Evolutionary conservation across 306 rosid genomes (phyloP).

Genomic region (Glycine latifolia): DNA sequence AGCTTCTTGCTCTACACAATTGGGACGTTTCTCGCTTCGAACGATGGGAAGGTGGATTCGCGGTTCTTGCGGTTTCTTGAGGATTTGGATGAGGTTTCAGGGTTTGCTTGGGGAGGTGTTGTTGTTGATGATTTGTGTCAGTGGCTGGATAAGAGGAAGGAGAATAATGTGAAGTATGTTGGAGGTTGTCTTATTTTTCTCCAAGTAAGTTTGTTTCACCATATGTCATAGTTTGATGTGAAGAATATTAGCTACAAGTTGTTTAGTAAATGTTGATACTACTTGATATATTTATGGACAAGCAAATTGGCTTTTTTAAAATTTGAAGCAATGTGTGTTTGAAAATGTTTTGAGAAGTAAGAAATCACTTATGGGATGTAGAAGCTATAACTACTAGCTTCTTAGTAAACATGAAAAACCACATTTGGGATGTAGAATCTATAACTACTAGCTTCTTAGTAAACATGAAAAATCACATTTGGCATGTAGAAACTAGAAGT

Average conservation of each 20-base stretch:
- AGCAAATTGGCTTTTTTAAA: neutral
- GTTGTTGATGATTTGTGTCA: slow-evolving; percentile 54
- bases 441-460: neutral
- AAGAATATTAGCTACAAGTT: neutral
- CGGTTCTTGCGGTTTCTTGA: slow-evolving; percentile 49
- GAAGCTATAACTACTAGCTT: neutral
- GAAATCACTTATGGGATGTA: neutral
- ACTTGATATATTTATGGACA: neutral
- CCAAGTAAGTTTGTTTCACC: slow-evolving; percentile 55
- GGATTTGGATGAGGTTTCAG: slow-evolving; percentile 46
- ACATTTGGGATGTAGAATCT: neutral
- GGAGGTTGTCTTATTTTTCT: slow-evolving; percentile 65
- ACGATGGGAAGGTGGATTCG: slow-evolving; percentile 56
- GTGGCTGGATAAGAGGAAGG: slow-evolving; percentile 60
- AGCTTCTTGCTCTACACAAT: slow-evolving; percentile 53
- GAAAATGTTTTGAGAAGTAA: neutral
- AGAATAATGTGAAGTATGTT: slow-evolving; percentile 54
- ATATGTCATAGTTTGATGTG: slow-evolving; percentile 5
- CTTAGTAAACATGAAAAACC: neutral
- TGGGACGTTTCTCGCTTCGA: slow-evolving; percentile 54
- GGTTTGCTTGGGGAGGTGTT: slow-evolving; percentile 58
- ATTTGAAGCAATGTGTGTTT: neutral
- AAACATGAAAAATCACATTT: neutral
- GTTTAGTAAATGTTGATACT: neutral
- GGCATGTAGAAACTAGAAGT: neutral